These are phyloP conservation scores for Exidia glandulosa DNA, from an alignment of 768 basidiomycete genomes.

Conservation along the genomic window DNA sequence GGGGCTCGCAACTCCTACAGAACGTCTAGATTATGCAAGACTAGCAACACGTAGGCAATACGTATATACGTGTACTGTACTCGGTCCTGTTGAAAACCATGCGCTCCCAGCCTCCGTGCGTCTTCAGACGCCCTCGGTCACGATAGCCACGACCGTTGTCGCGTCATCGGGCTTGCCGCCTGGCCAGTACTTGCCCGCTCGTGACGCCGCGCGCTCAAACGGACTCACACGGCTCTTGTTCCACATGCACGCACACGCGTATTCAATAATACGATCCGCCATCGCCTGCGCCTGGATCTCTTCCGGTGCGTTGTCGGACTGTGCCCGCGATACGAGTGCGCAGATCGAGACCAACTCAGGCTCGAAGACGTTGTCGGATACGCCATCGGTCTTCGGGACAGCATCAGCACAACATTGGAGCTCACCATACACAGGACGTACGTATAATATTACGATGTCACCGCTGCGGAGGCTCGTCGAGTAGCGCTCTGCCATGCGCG, in stretches of 20 bases:
- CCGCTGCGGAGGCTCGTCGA: conserved; percentile 41
- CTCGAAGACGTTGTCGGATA: conserved; percentile 51
- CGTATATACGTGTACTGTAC: too few relatives aligned
- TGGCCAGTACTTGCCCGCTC: conserved; percentile 2
- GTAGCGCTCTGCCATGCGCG: conserved; percentile 31
- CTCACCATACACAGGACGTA: conserved; percentile 14
- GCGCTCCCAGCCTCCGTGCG: too few relatives aligned
- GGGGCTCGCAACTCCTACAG: too few relatives aligned
- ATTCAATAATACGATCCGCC: conserved; percentile 62
- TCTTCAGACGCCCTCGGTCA: conserved; percentile 6
- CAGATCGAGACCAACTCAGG: conserved; percentile 63
- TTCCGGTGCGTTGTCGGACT: conserved; percentile 29
- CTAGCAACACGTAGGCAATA: too few relatives aligned
- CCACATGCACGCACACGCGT: conserved; percentile 59
- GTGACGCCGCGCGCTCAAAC: conserved; percentile 36
- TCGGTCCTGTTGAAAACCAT: too few relatives aligned
- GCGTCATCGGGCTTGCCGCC: conserved; percentile 8
- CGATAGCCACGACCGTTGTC: conserved; percentile 6
- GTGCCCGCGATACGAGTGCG: conserved; percentile 46
- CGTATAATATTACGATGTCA: conserved; percentile 40
- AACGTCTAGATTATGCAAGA: too few relatives aligned
- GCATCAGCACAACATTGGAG: background rate
- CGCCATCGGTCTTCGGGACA: conserved; percentile 37
- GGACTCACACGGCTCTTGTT: conserved; percentile 56
- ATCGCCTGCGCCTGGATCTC: conserved; percentile 54